These are phyloP conservation scores for Eucalyptus marginata DNA, from an alignment of 345 rosid species.

Conservation along the genomic window DNA sequence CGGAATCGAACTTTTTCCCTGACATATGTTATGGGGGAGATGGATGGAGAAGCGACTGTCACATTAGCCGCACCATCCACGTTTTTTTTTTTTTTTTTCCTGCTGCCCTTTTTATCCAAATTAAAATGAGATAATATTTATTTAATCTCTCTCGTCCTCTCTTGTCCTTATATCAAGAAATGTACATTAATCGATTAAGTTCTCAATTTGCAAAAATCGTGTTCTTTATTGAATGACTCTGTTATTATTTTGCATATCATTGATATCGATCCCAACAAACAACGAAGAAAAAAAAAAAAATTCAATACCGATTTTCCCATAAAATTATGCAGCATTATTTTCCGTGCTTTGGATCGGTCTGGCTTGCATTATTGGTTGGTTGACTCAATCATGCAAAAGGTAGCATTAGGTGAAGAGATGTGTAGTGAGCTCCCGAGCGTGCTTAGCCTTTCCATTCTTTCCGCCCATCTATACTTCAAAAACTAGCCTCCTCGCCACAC, in stretches of 20 bases:
- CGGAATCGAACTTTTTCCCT: background rate
- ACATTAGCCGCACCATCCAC: background rate
- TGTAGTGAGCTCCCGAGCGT: background rate
- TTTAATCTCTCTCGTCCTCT: background rate
- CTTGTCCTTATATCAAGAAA: background rate
- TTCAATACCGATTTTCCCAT: background rate
- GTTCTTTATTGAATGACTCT: background rate
- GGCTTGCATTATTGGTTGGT: background rate
- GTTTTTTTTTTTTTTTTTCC: background rate
- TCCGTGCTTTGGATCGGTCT: background rate
- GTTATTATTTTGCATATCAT: background rate
- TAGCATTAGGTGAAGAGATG: background rate
- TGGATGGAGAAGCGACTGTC: background rate
- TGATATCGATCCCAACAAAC: background rate
- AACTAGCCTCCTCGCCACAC: background rate
- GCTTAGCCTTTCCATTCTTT: background rate
- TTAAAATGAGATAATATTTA: background rate
- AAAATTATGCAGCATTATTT: background rate
- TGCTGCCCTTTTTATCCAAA: background rate
- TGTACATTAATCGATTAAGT: background rate
- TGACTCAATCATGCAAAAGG: background rate
- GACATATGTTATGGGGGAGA: background rate
- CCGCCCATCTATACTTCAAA: background rate
- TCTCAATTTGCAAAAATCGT: background rate
- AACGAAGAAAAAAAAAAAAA: accelerated